Conservation (phyloP, 78 protist species). For the Diacronema lutheri region DNA sequence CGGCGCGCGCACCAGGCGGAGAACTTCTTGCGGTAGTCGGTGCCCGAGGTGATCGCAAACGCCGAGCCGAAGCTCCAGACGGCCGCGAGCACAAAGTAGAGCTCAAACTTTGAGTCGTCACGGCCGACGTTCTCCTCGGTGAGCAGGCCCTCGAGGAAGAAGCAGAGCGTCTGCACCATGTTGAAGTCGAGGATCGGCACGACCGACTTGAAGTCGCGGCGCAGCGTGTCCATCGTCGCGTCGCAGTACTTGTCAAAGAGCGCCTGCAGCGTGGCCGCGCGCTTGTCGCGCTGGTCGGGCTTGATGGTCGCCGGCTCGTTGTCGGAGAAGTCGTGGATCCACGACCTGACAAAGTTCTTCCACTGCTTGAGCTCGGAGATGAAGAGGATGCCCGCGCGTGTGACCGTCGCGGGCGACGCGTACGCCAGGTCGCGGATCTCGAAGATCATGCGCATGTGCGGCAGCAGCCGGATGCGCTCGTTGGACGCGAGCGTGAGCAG, state of each 20-base stretch:
- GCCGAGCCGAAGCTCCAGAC: slow-evolving; percentile 63
- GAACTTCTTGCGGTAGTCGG: slow-evolving; percentile 49
- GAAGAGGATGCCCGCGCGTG: slow-evolving; percentile 74
- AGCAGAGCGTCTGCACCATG: slow-evolving; percentile 33
- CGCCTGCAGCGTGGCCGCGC: slow-evolving; percentile 6
- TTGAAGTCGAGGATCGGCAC: slow-evolving; percentile 44
- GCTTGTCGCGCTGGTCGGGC: not conserved
- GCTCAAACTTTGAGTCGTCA: slow-evolving; percentile 6
- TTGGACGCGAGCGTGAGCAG: slow-evolving; percentile 72
- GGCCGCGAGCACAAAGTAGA: slow-evolving; percentile 49
- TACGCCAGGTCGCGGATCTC: slow-evolving; percentile 63
- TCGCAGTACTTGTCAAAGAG: slow-evolving; percentile 57
- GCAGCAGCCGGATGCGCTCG: slow-evolving; percentile 75
- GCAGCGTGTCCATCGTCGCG: slow-evolving; percentile 14
- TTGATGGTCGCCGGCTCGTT: not conserved
- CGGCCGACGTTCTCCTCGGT: slow-evolving; percentile 30
- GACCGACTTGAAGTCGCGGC: slow-evolving; percentile 42
- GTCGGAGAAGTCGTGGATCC: slow-evolving; percentile 36
- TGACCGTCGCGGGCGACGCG: slow-evolving; percentile 83
- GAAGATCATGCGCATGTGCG: slow-evolving; percentile 71
- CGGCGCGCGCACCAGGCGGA: no score
- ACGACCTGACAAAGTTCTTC: slow-evolving; percentile 42
- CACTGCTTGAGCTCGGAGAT: slow-evolving; percentile 58
- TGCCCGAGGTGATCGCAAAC: slow-evolving; percentile 26
- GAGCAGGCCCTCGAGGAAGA: slow-evolving; percentile 25